phyloP scores from a whole-genome alignment of 2,329 filamentous ascomycete species.

The Cladorrhinum sp. region DNA sequence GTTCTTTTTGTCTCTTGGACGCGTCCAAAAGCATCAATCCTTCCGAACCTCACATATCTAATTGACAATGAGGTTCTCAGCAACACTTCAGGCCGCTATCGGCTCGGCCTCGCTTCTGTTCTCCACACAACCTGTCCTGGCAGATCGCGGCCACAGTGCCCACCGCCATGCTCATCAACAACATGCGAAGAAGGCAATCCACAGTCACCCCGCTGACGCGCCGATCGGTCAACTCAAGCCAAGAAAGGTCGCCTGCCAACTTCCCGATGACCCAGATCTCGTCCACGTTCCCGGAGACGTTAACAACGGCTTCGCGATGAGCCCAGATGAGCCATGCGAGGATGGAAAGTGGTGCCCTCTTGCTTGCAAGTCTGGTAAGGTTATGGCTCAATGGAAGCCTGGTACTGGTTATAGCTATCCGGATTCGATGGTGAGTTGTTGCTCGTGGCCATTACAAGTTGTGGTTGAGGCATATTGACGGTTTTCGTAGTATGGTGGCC shows the following conservation, averaged over 20 bases:
- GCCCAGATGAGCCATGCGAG: constrained; percentile 67
- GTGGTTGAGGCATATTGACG: constrained; percentile 11
- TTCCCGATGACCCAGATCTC: constrained; percentile 65
- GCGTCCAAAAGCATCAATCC: neutral
- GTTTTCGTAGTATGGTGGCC: constrained; percentile 62
- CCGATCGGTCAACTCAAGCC: constrained; percentile 30
- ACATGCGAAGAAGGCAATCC: constrained; percentile 24
- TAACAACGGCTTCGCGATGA: constrained; percentile 79
- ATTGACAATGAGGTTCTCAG: constrained; percentile 51
- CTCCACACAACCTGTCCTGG: constrained; percentile 39
- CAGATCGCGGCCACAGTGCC: constrained; percentile 39
- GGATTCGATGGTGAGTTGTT: constrained; percentile 64
- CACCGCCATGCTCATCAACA: constrained; percentile 41
- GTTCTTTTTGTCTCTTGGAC: neutral
- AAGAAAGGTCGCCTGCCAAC: constrained; percentile 59
- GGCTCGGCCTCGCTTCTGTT: constrained; percentile 49
- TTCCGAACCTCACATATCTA: neutral
- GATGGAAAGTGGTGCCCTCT: constrained; percentile 71
- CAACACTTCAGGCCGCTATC: constrained; percentile 47
- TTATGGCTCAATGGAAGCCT: constrained; percentile 77
- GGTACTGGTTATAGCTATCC: constrained; percentile 66
- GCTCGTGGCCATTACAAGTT: neutral
- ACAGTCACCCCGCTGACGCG: constrained; percentile 19
- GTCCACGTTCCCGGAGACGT: constrained; percentile 62
- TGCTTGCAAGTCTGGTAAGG: constrained; percentile 71